Percentiles rank a stretch among this genome's conserved stretches.
Conservation (phyloP, 805 yeast genomes). For the Candida corydali region DNA sequence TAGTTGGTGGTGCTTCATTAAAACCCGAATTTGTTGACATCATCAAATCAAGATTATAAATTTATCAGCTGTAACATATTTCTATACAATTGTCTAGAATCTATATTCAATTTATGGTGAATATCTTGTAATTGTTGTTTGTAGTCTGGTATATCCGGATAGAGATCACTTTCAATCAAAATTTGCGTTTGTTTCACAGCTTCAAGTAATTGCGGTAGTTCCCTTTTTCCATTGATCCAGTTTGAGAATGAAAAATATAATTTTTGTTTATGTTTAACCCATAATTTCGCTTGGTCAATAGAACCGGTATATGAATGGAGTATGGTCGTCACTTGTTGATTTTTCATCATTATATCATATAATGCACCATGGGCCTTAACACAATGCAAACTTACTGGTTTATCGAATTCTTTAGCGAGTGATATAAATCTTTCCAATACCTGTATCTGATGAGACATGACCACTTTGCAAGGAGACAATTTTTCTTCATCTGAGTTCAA, state of each 20-base stretch:
- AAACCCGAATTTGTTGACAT: slow-evolving; percentile 97
- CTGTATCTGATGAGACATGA: slow-evolving; percentile 59
- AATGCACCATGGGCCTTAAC: slow-evolving; percentile 73
- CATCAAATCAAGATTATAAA: slow-evolving; percentile 81
- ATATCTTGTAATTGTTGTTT: slow-evolving; percentile 19
- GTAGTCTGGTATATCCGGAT: slow-evolving; percentile 27
- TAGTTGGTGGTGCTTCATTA: slow-evolving; percentile 98
- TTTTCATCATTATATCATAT: slow-evolving; percentile 37
- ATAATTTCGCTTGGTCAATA: slow-evolving; percentile 54
- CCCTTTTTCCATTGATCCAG: slow-evolving; percentile 41
- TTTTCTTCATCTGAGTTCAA: slow-evolving; percentile 14
- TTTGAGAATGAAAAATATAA: slow-evolving; percentile 54
- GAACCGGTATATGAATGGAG: slow-evolving; percentile 90
- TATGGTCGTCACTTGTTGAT: slow-evolving; percentile 41
- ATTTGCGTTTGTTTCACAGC: slow-evolving; percentile 20
- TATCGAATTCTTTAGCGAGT: slow-evolving; percentile 45
- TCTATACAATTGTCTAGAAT: slow-evolving; percentile 5
- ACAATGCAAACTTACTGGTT: slow-evolving; percentile 75
- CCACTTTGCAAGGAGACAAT: slow-evolving; percentile 47
- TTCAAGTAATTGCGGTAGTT: slow-evolving; percentile 16
- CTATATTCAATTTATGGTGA: slow-evolving; percentile 12
- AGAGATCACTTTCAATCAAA: slow-evolving; percentile 33
- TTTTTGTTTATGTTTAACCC: slow-evolving; percentile 31
- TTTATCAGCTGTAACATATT: slow-evolving; percentile 12
- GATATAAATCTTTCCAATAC: slow-evolving; percentile 49